Conservation (phyloP, 1,284 basidiomycete species). For the Gomphus bonarii region DNA sequence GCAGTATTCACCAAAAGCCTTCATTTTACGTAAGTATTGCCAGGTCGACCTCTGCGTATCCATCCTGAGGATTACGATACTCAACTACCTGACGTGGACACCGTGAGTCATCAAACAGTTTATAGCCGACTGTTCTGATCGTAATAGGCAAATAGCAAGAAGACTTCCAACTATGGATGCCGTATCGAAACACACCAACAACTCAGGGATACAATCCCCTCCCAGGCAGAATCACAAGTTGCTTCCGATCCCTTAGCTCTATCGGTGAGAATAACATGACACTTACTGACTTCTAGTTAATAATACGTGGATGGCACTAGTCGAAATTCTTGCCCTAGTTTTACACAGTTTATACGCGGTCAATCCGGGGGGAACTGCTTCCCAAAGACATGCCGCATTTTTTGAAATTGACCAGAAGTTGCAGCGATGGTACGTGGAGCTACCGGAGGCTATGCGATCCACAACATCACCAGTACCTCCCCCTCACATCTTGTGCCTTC, state of each 20-base stretch:
- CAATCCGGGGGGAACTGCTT: background rate
- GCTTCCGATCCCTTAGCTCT: background rate
- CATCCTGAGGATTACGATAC: conserved; percentile 6
- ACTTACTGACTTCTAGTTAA: background rate
- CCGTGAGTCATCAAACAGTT: background rate
- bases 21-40: background rate
- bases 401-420: background rate
- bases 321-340: background rate
- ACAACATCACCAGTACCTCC: background rate
- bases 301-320: background rate
- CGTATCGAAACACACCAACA: background rate
- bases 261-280: background rate
- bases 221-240: conserved; percentile 5
- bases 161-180: conserved; percentile 6
- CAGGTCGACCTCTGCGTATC: background rate
- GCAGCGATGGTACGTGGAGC: conserved; percentile 3
- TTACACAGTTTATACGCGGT: conserved; percentile 1
- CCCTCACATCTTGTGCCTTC: conserved; percentile 1
- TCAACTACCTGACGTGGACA: background rate
- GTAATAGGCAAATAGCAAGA: background rate
- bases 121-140: background rate
- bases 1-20: background rate
- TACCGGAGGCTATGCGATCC: background rate
- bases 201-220: background rate
- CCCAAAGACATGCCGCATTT: background rate